Conservation (phyloP, 1,139 yeast genomes). For the Scheffersomyces insectosa region DNA sequence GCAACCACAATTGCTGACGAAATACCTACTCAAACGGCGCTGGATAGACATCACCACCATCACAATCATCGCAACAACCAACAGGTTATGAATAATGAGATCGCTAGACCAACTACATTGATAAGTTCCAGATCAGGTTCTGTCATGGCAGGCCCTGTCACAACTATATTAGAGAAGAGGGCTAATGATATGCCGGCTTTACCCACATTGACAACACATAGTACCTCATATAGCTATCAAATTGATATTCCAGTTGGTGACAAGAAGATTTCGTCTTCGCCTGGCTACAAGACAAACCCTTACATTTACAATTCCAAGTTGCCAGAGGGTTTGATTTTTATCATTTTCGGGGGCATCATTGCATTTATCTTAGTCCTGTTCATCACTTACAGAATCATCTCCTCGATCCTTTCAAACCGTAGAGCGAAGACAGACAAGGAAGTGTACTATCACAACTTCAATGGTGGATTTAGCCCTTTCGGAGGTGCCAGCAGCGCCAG, state of each 20-base stretch:
- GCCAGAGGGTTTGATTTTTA: slow-evolving; percentile 44
- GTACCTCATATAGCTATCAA: slow-evolving; percentile 15
- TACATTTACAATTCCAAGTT: slow-evolving; percentile 25
- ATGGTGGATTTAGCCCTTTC: slow-evolving; percentile 1
- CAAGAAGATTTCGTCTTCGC: not conserved
- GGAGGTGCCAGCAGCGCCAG: not conserved
- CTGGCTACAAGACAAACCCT: slow-evolving; percentile 26
- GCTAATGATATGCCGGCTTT: too few species aligned
- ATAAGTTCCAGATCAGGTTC: too few species aligned
- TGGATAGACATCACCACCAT: slow-evolving; percentile 1
- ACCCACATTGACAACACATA: too few species aligned
- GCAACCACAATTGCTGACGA: not conserved
- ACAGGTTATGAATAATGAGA: not conserved
- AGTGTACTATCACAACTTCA: slow-evolving; percentile 23
- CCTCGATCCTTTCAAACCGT: slow-evolving; percentile 22
- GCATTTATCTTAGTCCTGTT: slow-evolving; percentile 25
- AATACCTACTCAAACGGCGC: not conserved
- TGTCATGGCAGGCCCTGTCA: too few species aligned
- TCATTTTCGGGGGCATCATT: slow-evolving; percentile 40
- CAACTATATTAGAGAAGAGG: too few species aligned
- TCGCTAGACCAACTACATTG: too few species aligned
- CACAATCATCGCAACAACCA: slow-evolving; percentile 3
- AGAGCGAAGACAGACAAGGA: slow-evolving; percentile 43
- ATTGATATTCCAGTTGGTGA: slow-evolving; percentile 13
- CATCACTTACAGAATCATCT: slow-evolving; percentile 22